A percentile compares a stretch with the other conserved stretches of the same genome.
Evolutionary conservation across 306 rosid genomes (phyloP).

Genomic region (Citrullus mucosospermus): DNA sequence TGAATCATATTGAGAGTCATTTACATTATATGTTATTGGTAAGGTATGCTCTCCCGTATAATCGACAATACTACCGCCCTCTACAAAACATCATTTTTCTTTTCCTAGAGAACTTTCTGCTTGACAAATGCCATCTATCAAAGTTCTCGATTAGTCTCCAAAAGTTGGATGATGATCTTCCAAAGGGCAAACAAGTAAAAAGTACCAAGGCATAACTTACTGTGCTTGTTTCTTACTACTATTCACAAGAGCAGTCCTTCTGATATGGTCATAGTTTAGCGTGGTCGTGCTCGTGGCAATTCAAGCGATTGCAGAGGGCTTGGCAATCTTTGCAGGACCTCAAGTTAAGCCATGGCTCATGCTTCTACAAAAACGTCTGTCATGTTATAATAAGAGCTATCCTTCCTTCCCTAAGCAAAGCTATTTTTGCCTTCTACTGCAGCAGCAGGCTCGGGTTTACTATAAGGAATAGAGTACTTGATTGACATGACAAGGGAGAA

Average conservation of each 20-base stretch:
- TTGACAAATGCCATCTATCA: slow-evolving; percentile 79
- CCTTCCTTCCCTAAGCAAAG: neutral
- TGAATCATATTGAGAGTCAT: neutral
- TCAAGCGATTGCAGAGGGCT: slow-evolving; percentile 91
- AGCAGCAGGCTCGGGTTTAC: slow-evolving; percentile 59
- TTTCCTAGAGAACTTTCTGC: slow-evolving; percentile 73
- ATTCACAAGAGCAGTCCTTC: slow-evolving; percentile 1
- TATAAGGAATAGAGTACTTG: slow-evolving; percentile 55
- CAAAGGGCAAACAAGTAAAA: neutral
- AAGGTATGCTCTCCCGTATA: slow-evolving; percentile 69
- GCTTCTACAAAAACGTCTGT: slow-evolving; percentile 78
- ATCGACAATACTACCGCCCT: slow-evolving; percentile 92
- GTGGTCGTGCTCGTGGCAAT: slow-evolving; percentile 77
- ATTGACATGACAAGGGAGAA: slow-evolving; percentile 25
- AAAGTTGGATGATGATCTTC: slow-evolving; percentile 61
- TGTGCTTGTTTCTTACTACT: neutral
- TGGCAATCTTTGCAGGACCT: slow-evolving; percentile 90
- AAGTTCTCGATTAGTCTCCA: slow-evolving; percentile 82
- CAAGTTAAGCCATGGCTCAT: slow-evolving; percentile 94
- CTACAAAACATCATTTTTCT: slow-evolving; percentile 69
- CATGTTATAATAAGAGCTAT: neutral
- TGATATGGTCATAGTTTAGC: slow-evolving; percentile 43
- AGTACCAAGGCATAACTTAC: neutral
- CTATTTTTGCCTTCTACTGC: neutral
- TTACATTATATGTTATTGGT: neutral